Base-by-base conservation (phyloP, 2,329 filamentous ascomycete species). In the Davidsoniella australis region DNA sequence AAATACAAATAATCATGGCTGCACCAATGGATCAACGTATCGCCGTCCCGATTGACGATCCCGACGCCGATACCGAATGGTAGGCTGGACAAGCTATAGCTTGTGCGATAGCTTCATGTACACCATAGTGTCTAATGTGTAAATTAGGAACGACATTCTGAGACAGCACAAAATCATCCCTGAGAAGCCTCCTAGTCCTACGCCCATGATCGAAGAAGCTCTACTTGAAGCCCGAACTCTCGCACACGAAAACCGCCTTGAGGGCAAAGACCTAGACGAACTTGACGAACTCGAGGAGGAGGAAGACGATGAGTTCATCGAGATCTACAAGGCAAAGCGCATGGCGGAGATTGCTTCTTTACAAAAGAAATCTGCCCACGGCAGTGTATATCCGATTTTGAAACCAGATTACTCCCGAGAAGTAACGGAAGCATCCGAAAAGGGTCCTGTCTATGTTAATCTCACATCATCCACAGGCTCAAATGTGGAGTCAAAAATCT, bases 61-160 rank as follows among this genome's bases (percentile, higher is more conserved):
- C 89, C 29, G 94, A 96, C 61, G 91, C 87, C 55, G 91, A 98
- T 63, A 98, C 91, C 55, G 91, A 98, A 80, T 98, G 91, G 91
- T 88, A 68, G 53, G 58, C 54, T 56, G 29, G 12, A 33, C 29
- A 33, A 54, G 29, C 29, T 12, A 33, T 9, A 33, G 9, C 8
- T 33, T 33, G 29, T 33, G 8, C 9, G 8, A 33, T 33, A 12
- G 29, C 29, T 33, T 33, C 4, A 24, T 39, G 16, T 36, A 12
- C 38, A 18, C 14, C 29, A 29, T n/a, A 29, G 2, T 14, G 3
- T 42, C 20, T 12, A 2, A 33, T 14, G 16, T 20, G 26, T 12
- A 17, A 36, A 29, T 6, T 57, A 95, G 88, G 88, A 98, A 98
- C 63, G 91, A 98, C 58, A 98, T 98, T 60, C 79, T 98, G 51